Base-by-base conservation (phyloP, 345 rosid genomes). In the Salix koriyanagi region DNA sequence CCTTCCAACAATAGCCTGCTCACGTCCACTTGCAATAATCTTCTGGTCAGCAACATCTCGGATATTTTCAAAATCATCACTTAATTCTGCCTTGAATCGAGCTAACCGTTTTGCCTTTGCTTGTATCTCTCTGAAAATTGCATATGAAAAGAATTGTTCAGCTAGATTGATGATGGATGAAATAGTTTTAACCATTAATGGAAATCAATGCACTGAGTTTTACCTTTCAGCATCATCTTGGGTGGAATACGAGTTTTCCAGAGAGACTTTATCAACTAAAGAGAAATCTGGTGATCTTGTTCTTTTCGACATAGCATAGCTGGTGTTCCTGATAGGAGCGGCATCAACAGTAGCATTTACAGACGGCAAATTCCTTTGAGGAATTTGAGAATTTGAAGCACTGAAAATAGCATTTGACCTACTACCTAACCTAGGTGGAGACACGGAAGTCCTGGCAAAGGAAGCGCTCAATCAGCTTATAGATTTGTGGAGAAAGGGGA, bases 21-120 rank as follows among this genome's bases (percentile, higher is more conserved):
- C 85, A 75, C 4, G 76, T 76, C 78, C 84, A 39, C 69, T 77
- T 42, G 76, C 69, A 81, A 83, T 74, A 81, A 82, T 36, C 39
- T 81, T 89, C 78, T 80, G 79, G 69, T 86, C 85, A 65, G 75
- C 79, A 80, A 75, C 52, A 80, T 84, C 85, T 68, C 86, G 76
- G 69, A 80, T 77, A 65, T 25, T 74, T 81, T 85, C 77, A 21
- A 77, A 75, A 65, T 60, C 79, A 67, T 88, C 90, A 77, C 83
- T 88, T 80, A 93, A 79, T 84, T 91, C 97, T 58, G 77, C 83
- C 83, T 86, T 93, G 83, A 93, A 93, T 65, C 97, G 96, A 37
- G 91, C 93, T 79, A 89, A 84, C 69, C 96, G 86, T 86, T 91
- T 93, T 48, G 89, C 96, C 89, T 91, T 93, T 85, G 96, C 97